Conservation (phyloP, 148 eudicot genomes). For the Bassia scoparia region DNA sequence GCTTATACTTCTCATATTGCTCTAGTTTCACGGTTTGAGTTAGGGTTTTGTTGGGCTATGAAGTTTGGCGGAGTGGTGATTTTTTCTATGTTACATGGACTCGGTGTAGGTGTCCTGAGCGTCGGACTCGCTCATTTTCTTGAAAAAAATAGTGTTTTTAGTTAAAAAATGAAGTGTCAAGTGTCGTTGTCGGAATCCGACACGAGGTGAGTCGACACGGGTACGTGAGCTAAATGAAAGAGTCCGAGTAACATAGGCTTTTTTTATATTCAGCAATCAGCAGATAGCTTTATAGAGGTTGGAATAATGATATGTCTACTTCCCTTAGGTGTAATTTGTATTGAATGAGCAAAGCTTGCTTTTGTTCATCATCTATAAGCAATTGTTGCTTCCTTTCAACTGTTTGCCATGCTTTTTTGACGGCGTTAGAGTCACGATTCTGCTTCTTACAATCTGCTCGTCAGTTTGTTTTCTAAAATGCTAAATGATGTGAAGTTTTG, state of each 20-base stretch:
- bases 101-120: no score
- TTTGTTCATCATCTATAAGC: neutral
- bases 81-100: no score
- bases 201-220: no score
- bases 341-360: neutral
- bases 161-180: no score
- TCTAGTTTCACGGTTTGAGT: neutral
- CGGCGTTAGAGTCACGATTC: neutral
- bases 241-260: no score
- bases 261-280: no score
- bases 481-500: neutral
- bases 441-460: neutral
- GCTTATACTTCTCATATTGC: no score
- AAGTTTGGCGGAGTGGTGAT: neutral
- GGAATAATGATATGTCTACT: neutral
- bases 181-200: no score
- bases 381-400: neutral
- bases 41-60: neutral
- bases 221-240: no score
- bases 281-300: neutral
- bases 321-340: neutral
- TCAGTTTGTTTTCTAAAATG: neutral
- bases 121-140: no score
- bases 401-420: neutral
- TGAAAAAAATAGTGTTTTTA: no score